These are phyloP conservation scores for Ligustrum vulgare DNA, from an alignment of 257 asterid species.

Conservation along the genomic window DNA sequence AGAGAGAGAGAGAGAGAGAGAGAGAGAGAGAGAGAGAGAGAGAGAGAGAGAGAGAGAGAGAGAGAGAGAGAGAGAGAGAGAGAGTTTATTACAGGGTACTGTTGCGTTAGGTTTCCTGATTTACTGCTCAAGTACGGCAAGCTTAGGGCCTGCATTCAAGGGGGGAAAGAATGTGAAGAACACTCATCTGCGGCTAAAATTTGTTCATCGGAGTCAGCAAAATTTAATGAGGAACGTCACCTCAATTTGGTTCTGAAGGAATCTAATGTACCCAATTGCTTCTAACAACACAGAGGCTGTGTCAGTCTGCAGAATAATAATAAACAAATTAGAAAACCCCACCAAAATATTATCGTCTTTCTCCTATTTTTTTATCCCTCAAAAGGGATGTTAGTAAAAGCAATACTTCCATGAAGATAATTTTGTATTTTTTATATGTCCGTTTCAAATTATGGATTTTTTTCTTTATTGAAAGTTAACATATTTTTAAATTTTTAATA, in stretches of 20 bases:
- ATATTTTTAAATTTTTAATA: too few relatives aligned
- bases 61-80: not conserved
- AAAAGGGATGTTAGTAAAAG: conserved; percentile 1
- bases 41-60: not conserved
- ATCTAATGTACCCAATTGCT: conserved; percentile 82
- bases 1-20: not conserved
- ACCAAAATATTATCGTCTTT: not conserved
- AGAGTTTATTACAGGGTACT: conserved; percentile 40
- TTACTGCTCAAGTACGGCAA: conserved; percentile 63
- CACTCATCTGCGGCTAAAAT: conserved; percentile 15
- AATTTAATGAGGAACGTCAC: conserved; percentile 41
- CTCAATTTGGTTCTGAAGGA: conserved; percentile 88
- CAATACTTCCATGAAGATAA: too few relatives aligned
- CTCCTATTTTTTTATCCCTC: conserved; percentile 16
- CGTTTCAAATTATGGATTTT: too few relatives aligned
- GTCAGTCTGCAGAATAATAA: conserved; percentile 72
- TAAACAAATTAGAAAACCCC: not conserved
- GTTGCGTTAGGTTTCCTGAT: conserved; percentile 43
- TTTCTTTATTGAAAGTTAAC: too few relatives aligned
- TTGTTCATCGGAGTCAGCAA: conserved; percentile 31
- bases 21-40: not conserved
- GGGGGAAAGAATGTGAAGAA: conserved; percentile 11
- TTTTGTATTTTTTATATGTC: too few relatives aligned
- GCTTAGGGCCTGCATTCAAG: conserved; percentile 74
- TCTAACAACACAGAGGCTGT: conserved; percentile 86